phyloP scores from a whole-genome alignment of 345 rosid genomes.

The Citropsis articulata region DNA sequence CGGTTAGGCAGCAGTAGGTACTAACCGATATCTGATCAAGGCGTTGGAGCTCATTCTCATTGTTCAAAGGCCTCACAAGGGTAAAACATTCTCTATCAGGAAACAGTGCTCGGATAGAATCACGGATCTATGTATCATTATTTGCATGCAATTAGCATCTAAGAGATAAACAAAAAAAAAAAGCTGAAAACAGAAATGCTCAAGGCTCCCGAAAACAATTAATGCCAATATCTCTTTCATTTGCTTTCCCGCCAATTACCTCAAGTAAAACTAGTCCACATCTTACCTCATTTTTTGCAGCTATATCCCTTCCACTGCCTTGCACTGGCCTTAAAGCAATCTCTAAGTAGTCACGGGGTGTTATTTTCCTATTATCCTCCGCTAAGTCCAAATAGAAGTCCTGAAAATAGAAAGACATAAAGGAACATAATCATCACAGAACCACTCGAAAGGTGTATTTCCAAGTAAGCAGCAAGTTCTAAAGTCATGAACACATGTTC shows the following conservation, averaged over 20 bases:
- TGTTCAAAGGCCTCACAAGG: constrained; percentile 86
- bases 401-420: constrained; percentile 36
- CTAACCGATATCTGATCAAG: constrained; percentile 89
- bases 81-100: constrained; percentile 96
- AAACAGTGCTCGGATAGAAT: constrained; percentile 87
- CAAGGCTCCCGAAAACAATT: neutral
- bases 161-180: neutral
- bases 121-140: constrained; percentile 60
- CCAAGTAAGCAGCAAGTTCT: neutral
- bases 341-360: constrained; percentile 95
- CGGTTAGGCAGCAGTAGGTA: constrained; percentile 1
- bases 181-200: neutral
- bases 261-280: neutral
- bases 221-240: neutral
- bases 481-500: neutral
- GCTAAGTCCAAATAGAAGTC: constrained; percentile 88
- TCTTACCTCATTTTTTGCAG: constrained; percentile 88
- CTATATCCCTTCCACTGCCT: constrained; percentile 77
- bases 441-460: neutral
- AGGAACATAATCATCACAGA: neutral
- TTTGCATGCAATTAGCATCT: constrained; percentile 19
- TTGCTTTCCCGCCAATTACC: neutral
- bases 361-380: constrained; percentile 80
- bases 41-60: constrained; percentile 84
- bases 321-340: constrained; percentile 84